Percentiles rank a stretch among this genome's conserved stretches.
These are phyloP conservation scores for Pyronema omphalodes DNA, from an alignment of 495 filamentous ascomycete genomes.

Conservation along the genomic window DNA sequence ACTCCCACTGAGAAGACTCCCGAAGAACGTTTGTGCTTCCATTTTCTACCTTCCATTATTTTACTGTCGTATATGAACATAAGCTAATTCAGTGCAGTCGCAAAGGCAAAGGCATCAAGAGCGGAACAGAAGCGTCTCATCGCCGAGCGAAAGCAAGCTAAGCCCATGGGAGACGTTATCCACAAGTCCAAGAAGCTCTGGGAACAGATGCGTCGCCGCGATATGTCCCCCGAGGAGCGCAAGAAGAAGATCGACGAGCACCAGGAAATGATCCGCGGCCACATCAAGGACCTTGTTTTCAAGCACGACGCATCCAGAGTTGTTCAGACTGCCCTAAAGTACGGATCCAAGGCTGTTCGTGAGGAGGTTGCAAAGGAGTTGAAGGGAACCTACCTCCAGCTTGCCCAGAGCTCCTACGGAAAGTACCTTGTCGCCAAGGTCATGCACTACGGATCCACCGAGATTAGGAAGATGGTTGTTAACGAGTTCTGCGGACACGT, in stretches of 20 bases:
- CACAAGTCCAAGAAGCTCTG: conserved; percentile 87
- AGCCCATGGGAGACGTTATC: conserved; percentile 78
- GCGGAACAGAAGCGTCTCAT: conserved; percentile 77
- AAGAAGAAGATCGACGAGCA: conserved; percentile 73
- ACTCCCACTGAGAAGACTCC: conserved; percentile 1
- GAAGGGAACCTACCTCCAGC: conserved; percentile 59
- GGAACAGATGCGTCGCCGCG: conserved; percentile 81
- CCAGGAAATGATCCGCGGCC: conserved; percentile 73
- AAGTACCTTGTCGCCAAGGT: conserved; percentile 94
- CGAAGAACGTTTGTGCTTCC: conserved; percentile 8
- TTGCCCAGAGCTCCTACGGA: conserved; percentile 77
- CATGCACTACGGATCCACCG: conserved; percentile 67
- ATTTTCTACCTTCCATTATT: neutral
- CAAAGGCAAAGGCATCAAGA: conserved; percentile 62
- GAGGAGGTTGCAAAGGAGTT: conserved; percentile 76
- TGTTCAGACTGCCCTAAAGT: conserved; percentile 91
- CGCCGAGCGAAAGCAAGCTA: conserved; percentile 75
- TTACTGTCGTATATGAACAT: conserved; percentile 1
- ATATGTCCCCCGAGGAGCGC: conserved; percentile 68
- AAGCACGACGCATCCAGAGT: conserved; percentile 95
- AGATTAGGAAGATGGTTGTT: conserved; percentile 70
- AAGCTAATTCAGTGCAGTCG: conserved; percentile 14
- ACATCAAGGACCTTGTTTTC: conserved; percentile 86
- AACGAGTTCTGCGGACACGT: conserved; percentile 90
- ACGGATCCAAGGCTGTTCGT: conserved; percentile 65